Base-by-base conservation (phyloP, 345 rosid species). In the Pugionium dolabratum region DNA sequence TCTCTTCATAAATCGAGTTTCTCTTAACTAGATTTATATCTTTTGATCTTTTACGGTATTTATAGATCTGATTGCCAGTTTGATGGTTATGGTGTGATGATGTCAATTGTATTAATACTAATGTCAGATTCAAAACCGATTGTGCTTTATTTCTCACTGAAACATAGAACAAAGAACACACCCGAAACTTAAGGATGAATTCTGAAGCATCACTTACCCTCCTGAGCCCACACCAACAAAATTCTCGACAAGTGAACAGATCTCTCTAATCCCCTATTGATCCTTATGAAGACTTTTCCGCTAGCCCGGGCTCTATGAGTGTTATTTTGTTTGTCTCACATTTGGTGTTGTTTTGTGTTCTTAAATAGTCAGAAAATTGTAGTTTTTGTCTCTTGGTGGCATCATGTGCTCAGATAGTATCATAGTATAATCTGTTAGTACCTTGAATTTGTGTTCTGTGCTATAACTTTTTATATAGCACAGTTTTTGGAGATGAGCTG, bases 321-420 rank as follows among this genome's bases (percentile, higher is more conserved):
- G 52, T 41, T 46, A n/a, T 27, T 7, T 41, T 40, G 18, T 46
- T 61, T 18, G 9, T 37, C 45, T 62, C 2, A 34, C 64, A 32
- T 60, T 46, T 5, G 46, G 6, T 41, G 32, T 18, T 62, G 67
- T 4, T 63, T 11, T 50, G 5, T 8, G n/a, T 64, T 49, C 26
- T 39, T 51, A 9, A 11, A 30, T 51, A 65, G 2, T 42, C 37
- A 42, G 18, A 40, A 2, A 18, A 4, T 2, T 2, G 25, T 2
- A 9, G 37, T 29, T 6, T 50, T 4, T 50, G 5, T n/a, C n/a
- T 54, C 27, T 10, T 18, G 43, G 61, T 41, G 53, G 49, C n/a
- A 32, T 65, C 51, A 26, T 65, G 26, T 35, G 37, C 29, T 7
- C 1, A 27, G 25, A 34, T 66, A 0, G 9, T 34, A 9, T 18